Conservation (phyloP, 768 basidiomycete genomes). For the Lactarius trivialis region DNA sequence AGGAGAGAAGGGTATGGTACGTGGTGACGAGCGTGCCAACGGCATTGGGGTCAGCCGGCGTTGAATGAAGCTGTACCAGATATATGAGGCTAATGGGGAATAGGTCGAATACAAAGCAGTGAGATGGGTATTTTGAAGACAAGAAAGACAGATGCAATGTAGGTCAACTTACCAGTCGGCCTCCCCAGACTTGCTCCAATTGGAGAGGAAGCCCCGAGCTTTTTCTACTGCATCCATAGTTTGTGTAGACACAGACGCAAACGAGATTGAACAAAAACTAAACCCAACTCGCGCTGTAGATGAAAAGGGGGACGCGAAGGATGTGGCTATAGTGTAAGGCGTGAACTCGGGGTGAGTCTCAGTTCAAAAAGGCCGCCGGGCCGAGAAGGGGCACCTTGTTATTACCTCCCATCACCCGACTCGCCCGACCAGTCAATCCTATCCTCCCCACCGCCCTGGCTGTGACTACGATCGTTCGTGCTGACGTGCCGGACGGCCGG, state of each 20-base stretch:
- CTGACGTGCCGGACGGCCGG: no score
- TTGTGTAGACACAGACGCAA: neutral
- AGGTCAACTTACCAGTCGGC: constrained; percentile 15
- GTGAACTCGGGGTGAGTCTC: neutral
- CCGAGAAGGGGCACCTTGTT: neutral
- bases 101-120: neutral
- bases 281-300: neutral
- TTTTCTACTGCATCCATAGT: constrained; percentile 19
- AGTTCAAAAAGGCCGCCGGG: neutral
- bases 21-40: constrained; percentile 55
- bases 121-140: neutral
- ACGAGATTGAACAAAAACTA: neutral
- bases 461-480: no score
- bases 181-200: constrained; percentile 20
- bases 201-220: constrained; percentile 17
- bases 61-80: constrained; percentile 53
- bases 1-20: constrained; percentile 62
- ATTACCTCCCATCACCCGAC: no score
- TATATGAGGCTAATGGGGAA: constrained; percentile 46
- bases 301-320: neutral
- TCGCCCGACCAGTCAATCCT: no score
- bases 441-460: no score
- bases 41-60: constrained; percentile 45
- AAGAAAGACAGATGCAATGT: neutral
- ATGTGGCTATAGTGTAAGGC: neutral